These are phyloP conservation scores for Solanum lycopersicoides DNA, from an alignment of 257 asterid species.

Conservation along the genomic window DNA sequence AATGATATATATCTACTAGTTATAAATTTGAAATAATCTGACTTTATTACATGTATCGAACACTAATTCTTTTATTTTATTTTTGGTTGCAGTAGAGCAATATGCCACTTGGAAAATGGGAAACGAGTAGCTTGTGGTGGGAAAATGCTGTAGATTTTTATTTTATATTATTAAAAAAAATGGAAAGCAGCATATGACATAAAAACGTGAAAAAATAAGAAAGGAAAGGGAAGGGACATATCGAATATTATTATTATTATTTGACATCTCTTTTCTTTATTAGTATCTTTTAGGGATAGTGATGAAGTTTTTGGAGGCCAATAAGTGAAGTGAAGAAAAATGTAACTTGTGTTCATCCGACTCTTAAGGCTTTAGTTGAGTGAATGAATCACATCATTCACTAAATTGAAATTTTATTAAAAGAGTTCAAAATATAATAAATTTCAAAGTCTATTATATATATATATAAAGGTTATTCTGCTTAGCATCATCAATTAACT, in stretches of 20 bases:
- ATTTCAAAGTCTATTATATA: too few species aligned
- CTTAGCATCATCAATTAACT: fast-evolving
- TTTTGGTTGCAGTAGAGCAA: neutral
- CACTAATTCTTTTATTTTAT: too few species aligned
- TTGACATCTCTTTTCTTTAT: neutral
- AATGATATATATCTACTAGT: neutral
- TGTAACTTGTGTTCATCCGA: neutral
- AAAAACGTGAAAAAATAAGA: neutral
- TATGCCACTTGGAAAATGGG: neutral
- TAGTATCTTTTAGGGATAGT: constrained; percentile 5
- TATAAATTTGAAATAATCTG: too few species aligned
- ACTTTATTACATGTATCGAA: neutral
- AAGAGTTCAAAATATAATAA: neutral
- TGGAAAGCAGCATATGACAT: neutral
- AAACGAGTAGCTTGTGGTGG: neutral
- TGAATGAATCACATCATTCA: neutral
- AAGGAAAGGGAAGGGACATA: neutral
- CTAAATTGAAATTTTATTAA: neutral
- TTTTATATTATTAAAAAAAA: neutral
- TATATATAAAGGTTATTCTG: too few species aligned
- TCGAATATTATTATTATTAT: neutral
- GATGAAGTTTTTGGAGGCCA: constrained; percentile 5
- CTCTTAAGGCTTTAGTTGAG: neutral
- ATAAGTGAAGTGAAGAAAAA: constrained; percentile 7
- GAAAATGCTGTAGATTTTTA: neutral